Evolutionary conservation across 352 stramenopile species (phyloP).

Genomic region (Phytopythium delawarense): DNA sequence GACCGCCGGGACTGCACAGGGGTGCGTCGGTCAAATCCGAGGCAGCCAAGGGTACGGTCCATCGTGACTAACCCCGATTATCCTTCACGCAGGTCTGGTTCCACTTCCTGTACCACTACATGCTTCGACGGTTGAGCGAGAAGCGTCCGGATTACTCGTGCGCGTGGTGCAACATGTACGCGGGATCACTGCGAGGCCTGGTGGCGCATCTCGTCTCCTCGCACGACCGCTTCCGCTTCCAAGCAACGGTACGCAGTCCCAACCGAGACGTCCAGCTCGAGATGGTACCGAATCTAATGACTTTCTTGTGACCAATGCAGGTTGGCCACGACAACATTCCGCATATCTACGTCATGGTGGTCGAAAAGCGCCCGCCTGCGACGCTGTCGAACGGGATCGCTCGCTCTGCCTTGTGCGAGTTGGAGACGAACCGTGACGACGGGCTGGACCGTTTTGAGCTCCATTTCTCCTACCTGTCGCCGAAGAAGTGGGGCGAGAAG

Average conservation of each 20-base stretch:
- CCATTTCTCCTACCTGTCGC: slow-evolving; percentile 60
- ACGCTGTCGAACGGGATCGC: slow-evolving; percentile 9
- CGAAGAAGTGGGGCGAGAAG: slow-evolving; percentile 32
- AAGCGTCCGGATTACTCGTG: slow-evolving; percentile 81
- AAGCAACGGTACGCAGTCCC: slow-evolving; percentile 41
- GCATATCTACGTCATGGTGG: slow-evolving; percentile 79
- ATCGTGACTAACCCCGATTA: background rate
- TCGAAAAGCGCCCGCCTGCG: slow-evolving; percentile 19
- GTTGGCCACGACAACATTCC: slow-evolving; percentile 75
- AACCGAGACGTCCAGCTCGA: background rate
- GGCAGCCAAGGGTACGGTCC: background rate
- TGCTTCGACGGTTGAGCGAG: slow-evolving; percentile 77
- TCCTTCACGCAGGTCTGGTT: slow-evolving; percentile 58
- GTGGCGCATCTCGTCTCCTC: slow-evolving; percentile 74
- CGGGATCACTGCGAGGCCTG: slow-evolving; percentile 63
- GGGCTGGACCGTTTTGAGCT: slow-evolving; percentile 56
- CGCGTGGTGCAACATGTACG: slow-evolving; percentile 81
- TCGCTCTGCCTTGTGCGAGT: slow-evolving; percentile 45
- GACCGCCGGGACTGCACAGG: slow-evolving; percentile 21
- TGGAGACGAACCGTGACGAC: slow-evolving; percentile 45
- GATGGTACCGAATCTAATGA: background rate
- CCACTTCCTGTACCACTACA: slow-evolving; percentile 80
- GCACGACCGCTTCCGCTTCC: slow-evolving; percentile 76
- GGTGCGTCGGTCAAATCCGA: slow-evolving; percentile 14
- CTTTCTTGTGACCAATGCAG: slow-evolving; percentile 13